Evolutionary conservation across 23 red algal species (phyloP).

Genomic region (Gracilaria domingensis): DNA sequence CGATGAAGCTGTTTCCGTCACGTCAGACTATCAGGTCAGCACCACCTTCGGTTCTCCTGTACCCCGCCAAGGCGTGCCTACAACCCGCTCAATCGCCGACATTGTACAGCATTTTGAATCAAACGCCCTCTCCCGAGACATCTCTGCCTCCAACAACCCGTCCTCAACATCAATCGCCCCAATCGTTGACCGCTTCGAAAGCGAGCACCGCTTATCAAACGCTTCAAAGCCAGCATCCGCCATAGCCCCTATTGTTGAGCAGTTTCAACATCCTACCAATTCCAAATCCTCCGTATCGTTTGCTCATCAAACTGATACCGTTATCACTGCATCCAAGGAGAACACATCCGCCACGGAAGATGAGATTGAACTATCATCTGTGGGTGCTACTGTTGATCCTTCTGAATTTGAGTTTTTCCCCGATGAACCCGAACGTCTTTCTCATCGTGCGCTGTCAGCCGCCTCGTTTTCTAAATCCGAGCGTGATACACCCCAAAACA

Average conservation of each 20-base stretch:
- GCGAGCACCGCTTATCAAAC: not conserved
- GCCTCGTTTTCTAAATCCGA: not conserved
- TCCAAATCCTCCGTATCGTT: slow-evolving; percentile 35
- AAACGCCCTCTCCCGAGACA: not conserved
- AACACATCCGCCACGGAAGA: not conserved
- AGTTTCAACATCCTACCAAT: not conserved
- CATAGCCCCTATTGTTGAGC: slow-evolving; percentile 9
- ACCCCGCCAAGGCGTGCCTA: not conserved
- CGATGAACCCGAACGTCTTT: slow-evolving; percentile 1
- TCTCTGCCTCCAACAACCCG: not conserved
- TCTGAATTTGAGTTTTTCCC: slow-evolving; percentile 13
- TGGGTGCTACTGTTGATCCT: slow-evolving; percentile 28
- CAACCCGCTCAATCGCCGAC: slow-evolving; percentile 43
- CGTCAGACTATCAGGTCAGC: slow-evolving; percentile 29
- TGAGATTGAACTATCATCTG: slow-evolving; percentile 7
- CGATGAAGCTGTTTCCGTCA: slow-evolving; percentile 36
- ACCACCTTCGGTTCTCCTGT: slow-evolving; percentile 3
- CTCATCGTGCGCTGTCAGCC: slow-evolving; percentile 5
- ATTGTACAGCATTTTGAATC: slow-evolving; percentile 68
- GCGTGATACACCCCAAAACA: not conserved
- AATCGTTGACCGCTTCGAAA: slow-evolving; percentile 13
- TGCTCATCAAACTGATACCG: not conserved
- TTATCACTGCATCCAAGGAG: slow-evolving; percentile 17
- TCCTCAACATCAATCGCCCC: not conserved
- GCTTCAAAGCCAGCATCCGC: not conserved